Evolutionary conservation across 2,329 filamentous ascomycete species (phyloP), one percentile per base, ranked within the genome.

Genomic region (Epichloe coenophiala): DNA sequence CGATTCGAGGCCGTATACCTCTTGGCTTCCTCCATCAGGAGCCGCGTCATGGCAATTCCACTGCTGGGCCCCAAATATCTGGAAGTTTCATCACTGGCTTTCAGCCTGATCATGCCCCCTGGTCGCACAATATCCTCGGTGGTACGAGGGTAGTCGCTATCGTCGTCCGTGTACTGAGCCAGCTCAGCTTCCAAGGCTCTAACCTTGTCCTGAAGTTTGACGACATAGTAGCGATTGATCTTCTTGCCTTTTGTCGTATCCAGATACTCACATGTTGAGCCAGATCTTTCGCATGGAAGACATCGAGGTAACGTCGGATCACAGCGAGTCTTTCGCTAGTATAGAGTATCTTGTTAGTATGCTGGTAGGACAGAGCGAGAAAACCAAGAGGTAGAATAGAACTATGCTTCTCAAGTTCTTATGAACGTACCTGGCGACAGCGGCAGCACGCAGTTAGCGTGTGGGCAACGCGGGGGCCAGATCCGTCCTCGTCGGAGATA

Each of bases 1-100:
- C 84, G 88, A 65, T 89, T 87, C 5, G 88, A 85, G 60, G 93
- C 86, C 27, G 89, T 94, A 61, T 91, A 95, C 55, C 89, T 84
- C 69, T 95, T 97, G 49, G 91, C 91, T 67, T 95, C 82, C 65
- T 96, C 90, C 86, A 98, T 96, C 11, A 98, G 83, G 58, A 97
- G 76, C 33, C 91, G 82, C 12, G 90, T 95, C 72, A 97, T 95
- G 62, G 89, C 88, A 60, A 96, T 95, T 53, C 91, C 93, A 65
- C 91, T 97, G 46, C 90, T 95, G 3, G 93, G 87, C 0, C 93
- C 93, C 3, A 98, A 73, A 63, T 93, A 97, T 55, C 91, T 86
- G 15, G 87, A 83, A 1, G 79, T 83, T 67, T 96, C 91, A 64
- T 95, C 88, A 51, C 83, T 83, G 59, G 91, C 87, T 60, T 85